Evolutionary conservation across 2,329 filamentous ascomycete genomes (phyloP), one percentile per base, ranked within the genome.

Genomic region (Ophiosphaerella herpotricha): DNA sequence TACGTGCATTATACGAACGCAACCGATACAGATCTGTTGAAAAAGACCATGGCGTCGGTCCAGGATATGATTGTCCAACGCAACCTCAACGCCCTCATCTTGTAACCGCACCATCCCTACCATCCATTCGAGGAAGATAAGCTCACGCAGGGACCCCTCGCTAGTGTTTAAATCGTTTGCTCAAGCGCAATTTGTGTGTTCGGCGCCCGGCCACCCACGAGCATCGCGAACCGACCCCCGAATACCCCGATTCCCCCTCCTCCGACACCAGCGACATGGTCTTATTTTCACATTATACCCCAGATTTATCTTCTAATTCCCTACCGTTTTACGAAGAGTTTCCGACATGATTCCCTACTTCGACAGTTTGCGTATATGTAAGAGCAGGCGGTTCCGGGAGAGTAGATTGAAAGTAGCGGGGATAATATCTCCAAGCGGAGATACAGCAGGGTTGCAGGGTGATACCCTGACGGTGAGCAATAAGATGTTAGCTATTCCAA

Each of bases 11-110:
- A 76, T 67, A 80, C 78, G 42, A 80, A 80, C 60, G 78, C 78
- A 7, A 80, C 78, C 39, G 78, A 80, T 55, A 80, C 78, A 40
- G 70, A 80, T 62, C 63, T 80, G 50, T 66, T 99, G 46, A 79
- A 80, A 63, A 80, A 78, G 68, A 80, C 78, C 24, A 80, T 80
- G 78, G 74, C 73, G 45, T 79, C 77, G 32, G 77, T 80, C 42
- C 78, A 80, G 60, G 78, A 80, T 58, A 80, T 80, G 78, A 80
- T 80, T 58, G 78, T 80, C 43, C 78, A 80, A 62, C 75, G 78
- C 50, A 80, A 80, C 58, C 70, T 80, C 59, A 78, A 80, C 57
- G 74, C 75, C 38, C 66, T 80, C 55, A 80, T 80, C 50, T 63
- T 75, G 46, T 75, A 61, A 73, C 49, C 18, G 35, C 29, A 29